Conservation (phyloP, 176 grass and related monocot genomes). For the Neostapfia colusana region DNA sequence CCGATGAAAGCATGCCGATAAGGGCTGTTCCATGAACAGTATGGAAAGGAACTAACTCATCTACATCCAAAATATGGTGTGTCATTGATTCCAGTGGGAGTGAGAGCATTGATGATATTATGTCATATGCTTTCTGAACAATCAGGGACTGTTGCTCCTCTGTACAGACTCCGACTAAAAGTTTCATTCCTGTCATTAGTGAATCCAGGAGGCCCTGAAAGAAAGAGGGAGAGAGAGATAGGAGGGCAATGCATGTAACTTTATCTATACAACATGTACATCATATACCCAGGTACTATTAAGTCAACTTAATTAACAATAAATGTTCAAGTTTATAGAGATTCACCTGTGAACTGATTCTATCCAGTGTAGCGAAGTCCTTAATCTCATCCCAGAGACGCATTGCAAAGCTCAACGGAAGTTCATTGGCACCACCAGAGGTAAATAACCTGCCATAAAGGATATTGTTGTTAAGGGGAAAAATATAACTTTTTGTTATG, state of each 20-base stretch:
- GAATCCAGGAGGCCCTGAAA: conserved; percentile 74
- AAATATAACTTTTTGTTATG: no score
- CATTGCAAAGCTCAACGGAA: conserved; percentile 61
- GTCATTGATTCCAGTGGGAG: conserved; percentile 46
- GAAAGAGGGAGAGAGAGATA: conserved; percentile 20
- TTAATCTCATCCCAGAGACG: conserved; percentile 66
- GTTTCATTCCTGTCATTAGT: conserved; percentile 77
- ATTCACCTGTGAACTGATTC: conserved; percentile 52
- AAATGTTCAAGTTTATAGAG: conserved; percentile 26
- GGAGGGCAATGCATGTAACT: background rate
- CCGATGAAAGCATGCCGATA: conserved; percentile 71
- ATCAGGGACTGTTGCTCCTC: conserved; percentile 74
- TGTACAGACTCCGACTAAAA: conserved; percentile 66
- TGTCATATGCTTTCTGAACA: conserved; percentile 67
- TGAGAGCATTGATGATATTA: conserved; percentile 48
- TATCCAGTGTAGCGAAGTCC: conserved; percentile 45
- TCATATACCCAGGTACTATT: background rate
- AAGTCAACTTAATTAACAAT: conserved; percentile 23
- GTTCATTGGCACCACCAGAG: conserved; percentile 52
- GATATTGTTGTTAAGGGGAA: conserved; percentile 28
- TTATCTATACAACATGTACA: conserved; percentile 27
- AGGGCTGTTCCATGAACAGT: conserved; percentile 59
- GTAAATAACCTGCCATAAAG: conserved; percentile 54
- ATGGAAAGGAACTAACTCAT: conserved; percentile 48
- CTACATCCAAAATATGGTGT: conserved; percentile 29